These are phyloP conservation scores for Rhizopogon vulgaris DNA, from an alignment of 768 basidiomycete genomes.

Conservation along the genomic window DNA sequence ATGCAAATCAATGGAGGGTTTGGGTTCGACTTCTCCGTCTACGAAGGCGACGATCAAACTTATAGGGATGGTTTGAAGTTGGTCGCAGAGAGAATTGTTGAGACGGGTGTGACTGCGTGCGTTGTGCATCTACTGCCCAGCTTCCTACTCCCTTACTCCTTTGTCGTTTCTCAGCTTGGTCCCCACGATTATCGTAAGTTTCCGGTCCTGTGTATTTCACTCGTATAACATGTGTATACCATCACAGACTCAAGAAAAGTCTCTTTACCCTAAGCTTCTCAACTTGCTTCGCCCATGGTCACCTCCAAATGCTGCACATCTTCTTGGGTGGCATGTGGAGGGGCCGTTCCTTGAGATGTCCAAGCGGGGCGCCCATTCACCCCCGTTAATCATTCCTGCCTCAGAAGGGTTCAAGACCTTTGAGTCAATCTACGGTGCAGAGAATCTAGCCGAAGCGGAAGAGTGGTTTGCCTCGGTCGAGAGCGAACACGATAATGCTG, in stretches of 20 bases:
- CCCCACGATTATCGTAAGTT: constrained; percentile 66
- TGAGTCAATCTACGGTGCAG: constrained; percentile 66
- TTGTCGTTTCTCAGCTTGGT: constrained; percentile 35
- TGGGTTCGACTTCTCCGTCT: constrained; percentile 83
- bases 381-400: constrained; percentile 57
- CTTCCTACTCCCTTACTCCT: constrained; percentile 21
- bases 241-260: constrained; percentile 69
- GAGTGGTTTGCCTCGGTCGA: constrained; percentile 57
- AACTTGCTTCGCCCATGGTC: constrained; percentile 63
- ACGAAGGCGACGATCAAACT: constrained; percentile 59
- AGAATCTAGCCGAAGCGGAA: constrained; percentile 56
- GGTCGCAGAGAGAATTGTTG: constrained; percentile 71
- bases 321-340: constrained; percentile 89
- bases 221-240: background rate
- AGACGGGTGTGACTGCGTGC: constrained; percentile 86
- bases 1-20: constrained; percentile 90
- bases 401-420: constrained; percentile 60
- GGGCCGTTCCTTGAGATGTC: constrained; percentile 80
- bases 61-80: constrained; percentile 64
- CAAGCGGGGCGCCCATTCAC: constrained; percentile 83
- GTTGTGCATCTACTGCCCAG: constrained; percentile 23
- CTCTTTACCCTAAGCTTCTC: constrained; percentile 66
- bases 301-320: constrained; percentile 55
- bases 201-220: background rate
- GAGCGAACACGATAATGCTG: constrained; percentile 27